Conservation (phyloP, 352 stramenopile species). For the Phytophthora megakarya region DNA sequence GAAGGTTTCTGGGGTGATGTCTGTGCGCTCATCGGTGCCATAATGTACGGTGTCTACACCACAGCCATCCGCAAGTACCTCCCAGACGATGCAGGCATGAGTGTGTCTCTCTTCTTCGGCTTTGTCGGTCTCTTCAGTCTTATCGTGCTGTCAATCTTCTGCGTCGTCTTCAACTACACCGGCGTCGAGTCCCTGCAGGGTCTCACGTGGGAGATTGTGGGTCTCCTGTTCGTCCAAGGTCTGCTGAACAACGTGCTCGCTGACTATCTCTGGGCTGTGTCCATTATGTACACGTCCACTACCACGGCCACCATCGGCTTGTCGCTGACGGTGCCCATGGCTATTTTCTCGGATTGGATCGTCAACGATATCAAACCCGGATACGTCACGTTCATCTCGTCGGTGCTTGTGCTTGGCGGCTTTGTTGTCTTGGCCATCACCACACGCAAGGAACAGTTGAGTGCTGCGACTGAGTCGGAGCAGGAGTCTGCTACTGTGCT, state of each 20-base stretch:
- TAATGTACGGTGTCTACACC: constrained; percentile 96
- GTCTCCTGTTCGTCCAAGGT: constrained; percentile 88
- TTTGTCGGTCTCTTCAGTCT: constrained; percentile 96
- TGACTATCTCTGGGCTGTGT: constrained; percentile 95
- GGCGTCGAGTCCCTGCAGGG: constrained; percentile 69
- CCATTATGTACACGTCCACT: constrained; percentile 95
- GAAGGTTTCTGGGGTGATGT: constrained; percentile 66
- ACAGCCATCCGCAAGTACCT: constrained; percentile 81
- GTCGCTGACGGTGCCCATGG: constrained; percentile 96
- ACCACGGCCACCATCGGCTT: constrained; percentile 97
- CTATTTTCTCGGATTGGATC: constrained; percentile 91
- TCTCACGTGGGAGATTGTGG: constrained; percentile 79
- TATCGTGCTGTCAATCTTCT: constrained; percentile 89
- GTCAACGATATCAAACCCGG: constrained; percentile 60
- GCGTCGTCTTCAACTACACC: constrained; percentile 76
- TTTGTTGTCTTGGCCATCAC: constrained; percentile 70
- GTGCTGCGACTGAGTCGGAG: constrained; percentile 7
- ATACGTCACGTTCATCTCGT: constrained; percentile 61
- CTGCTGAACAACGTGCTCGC: constrained; percentile 96
- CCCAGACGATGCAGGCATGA: constrained; percentile 87
- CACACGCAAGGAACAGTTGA: constrained; percentile 39
- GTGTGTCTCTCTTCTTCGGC: constrained; percentile 95
- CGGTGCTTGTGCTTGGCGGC: constrained; percentile 68
- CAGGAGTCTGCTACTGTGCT: constrained; percentile 10
- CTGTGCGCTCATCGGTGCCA: constrained; percentile 69